Conservation (phyloP, 2,329 filamentous ascomycete genomes). For the Rasamsonia emersonii region DNA sequence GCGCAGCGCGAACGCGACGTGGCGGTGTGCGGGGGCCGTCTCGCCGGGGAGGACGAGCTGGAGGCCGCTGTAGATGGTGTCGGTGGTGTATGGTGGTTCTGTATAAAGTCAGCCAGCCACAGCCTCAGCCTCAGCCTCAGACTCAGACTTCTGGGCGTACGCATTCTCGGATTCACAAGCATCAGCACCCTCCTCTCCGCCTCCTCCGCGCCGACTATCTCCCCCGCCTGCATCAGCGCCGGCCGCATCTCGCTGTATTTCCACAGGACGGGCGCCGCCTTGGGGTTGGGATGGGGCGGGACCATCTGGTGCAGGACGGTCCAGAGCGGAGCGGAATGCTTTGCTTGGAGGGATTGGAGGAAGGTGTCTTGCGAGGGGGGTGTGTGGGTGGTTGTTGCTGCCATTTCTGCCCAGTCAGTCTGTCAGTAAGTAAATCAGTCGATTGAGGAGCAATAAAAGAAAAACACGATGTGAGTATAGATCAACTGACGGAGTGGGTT, state of each 20-base stretch:
- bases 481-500: no score
- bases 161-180: conserved; percentile 22
- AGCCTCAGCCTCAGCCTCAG: neutral
- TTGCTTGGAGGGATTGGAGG: no score
- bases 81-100: conserved; percentile 46
- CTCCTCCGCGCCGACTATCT: conserved; percentile 20
- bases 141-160: neutral
- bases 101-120: neutral
- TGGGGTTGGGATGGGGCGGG: conserved; percentile 36
- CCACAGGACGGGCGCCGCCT: conserved; percentile 25
- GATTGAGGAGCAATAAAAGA: no score
- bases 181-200: conserved; percentile 27
- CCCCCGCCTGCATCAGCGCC: conserved; percentile 18
- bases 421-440: no score
- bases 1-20: conserved; percentile 34
- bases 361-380: no score
- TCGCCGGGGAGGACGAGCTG: conserved; percentile 48
- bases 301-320: conserved; percentile 37
- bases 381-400: no score
- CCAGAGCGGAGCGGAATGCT: no score
- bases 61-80: conserved; percentile 47
- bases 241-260: conserved; percentile 21
- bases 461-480: no score
- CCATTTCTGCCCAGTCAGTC: no score
- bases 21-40: conserved; percentile 45